Evolutionary conservation across 2,329 filamentous ascomycete genomes (phyloP).

Genomic region (Didymella arachidicola): DNA sequence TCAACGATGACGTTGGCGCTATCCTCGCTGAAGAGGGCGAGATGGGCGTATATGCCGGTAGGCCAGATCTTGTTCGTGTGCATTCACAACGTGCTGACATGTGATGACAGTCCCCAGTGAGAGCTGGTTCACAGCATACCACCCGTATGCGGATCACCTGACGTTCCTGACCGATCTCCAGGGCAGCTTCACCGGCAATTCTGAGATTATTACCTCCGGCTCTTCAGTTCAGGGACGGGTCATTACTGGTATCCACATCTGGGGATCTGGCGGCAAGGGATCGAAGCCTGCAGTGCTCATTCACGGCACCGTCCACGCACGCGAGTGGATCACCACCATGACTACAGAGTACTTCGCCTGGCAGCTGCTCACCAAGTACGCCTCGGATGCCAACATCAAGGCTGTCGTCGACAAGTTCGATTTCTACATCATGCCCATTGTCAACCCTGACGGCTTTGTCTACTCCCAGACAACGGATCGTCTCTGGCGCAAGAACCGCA

Average conservation of each 20-base stretch:
- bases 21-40: conserved; percentile 43
- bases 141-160: conserved; percentile 46
- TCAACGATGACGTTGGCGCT: conserved; percentile 48
- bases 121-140: conserved; percentile 49
- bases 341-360: conserved; percentile 36
- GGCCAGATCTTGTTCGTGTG: background rate
- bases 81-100: conserved; percentile 11
- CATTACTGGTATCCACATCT: conserved; percentile 50
- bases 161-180: conserved; percentile 46
- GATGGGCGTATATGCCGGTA: conserved; percentile 40
- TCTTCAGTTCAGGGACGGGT: conserved; percentile 44
- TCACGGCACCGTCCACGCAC: conserved; percentile 47
- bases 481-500: conserved; percentile 52
- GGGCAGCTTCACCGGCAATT: conserved; percentile 42
- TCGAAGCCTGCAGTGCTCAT: conserved; percentile 48
- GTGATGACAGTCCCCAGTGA: conserved; percentile 38
- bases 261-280: conserved; percentile 48
- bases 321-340: conserved; percentile 50
- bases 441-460: conserved; percentile 44
- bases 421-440: conserved; percentile 43
- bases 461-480: conserved; percentile 51
- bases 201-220: conserved; percentile 46
- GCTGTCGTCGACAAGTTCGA: conserved; percentile 49
- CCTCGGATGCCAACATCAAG: conserved; percentile 42
- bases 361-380: conserved; percentile 48